Evolutionary conservation across 2,329 filamentous ascomycete genomes (phyloP), one percentile per base, ranked within the genome.

Genomic region (Phymatotrichopsis omnivora): DNA sequence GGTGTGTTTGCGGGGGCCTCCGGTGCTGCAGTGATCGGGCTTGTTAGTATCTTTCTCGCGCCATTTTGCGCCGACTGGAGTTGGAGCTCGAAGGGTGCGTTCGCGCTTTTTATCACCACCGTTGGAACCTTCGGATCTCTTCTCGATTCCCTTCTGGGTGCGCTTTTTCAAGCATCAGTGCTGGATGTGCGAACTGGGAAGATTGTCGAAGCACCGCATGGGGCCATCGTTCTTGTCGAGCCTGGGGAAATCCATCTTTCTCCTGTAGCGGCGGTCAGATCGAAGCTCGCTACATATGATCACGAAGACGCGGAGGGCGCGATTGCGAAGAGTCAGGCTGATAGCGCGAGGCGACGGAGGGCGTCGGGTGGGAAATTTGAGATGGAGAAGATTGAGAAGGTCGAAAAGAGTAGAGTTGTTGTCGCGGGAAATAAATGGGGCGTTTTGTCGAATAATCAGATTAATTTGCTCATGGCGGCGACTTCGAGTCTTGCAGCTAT

Each of bases 381-480:
- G 16, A 61, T 62, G 48, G 49, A 49, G 5, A 61, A 66, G 45
- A 65, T 63, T 32, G 67, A 68, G 46, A 70, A 66, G 30, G 57
- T 67, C 52, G 75, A 67, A 65, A 74, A 2, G 67, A 69, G 57
- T 74, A 80, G 49, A 79, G 78, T 40, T 68, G 81, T 14, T 67
- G 77, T 4, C 64, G 80, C 5, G 76, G 83, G 64, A 81, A 69
- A 56, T 85, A 77, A 61, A 39, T 70, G 66, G 74, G 74, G 94
- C 61, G 62, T 93, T 51, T 68, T 98, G 46, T 86, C 93, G 64
- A 98, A 98, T 64, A 98, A 98, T 63, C 82, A 84, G 43, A 86
- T 98, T 57, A 98, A 98, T 63, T 76, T 95, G 47, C 63, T 89
- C 45, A 96, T 95, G 89, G 87, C 89, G 0, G 71, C 76, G 11